phyloP scores from a whole-genome alignment of 1,284 basidiomycete genomes.

The Rhodotorula sp. region DNA sequence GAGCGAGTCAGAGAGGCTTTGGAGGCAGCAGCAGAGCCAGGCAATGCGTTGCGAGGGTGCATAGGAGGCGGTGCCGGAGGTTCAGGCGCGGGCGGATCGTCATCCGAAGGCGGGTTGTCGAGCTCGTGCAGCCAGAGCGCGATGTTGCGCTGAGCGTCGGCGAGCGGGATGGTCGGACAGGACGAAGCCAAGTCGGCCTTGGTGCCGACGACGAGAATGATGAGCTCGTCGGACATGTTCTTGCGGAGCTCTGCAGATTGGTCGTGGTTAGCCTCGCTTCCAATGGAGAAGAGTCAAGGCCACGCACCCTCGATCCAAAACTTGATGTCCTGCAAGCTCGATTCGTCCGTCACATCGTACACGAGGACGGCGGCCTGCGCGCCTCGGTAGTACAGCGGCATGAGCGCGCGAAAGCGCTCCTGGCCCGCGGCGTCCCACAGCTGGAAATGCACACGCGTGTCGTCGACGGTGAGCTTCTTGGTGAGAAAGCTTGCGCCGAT shows the following conservation, averaged over 20 bases:
- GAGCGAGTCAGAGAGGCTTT: background rate
- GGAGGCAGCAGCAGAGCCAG: background rate
- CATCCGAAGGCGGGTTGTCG: background rate
- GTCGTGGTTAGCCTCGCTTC: background rate
- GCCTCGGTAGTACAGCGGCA: slow-evolving; percentile 99
- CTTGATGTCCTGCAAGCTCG: slow-evolving; percentile 85
- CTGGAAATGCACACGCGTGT: slow-evolving; percentile 75
- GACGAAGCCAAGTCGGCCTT: slow-evolving; percentile 75
- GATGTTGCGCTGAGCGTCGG: slow-evolving; percentile 64
- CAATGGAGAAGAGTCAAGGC: background rate
- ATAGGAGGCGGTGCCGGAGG: background rate
- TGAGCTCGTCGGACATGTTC: slow-evolving; percentile 69
- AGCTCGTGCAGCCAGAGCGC: slow-evolving; percentile 42
- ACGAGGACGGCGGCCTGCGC: slow-evolving; percentile 93
- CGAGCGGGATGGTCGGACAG: slow-evolving; percentile 63
- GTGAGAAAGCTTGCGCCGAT: slow-evolving; percentile 94
- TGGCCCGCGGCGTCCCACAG: slow-evolving; percentile 97
- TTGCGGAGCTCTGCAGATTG: slow-evolving; percentile 72
- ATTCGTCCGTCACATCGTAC: slow-evolving; percentile 92
- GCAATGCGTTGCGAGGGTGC: background rate
- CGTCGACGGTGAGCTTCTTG: slow-evolving; percentile 87
- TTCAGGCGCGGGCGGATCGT: background rate
- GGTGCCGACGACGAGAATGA: slow-evolving; percentile 88
- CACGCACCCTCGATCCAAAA: slow-evolving; percentile 80
- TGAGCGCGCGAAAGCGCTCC: slow-evolving; percentile 90